Percentiles rank a stretch among this genome's conserved stretches.
Evolutionary conservation across 192 early-diverging fungal genomes (phyloP).

Genomic region (Coemansia sp.): DNA sequence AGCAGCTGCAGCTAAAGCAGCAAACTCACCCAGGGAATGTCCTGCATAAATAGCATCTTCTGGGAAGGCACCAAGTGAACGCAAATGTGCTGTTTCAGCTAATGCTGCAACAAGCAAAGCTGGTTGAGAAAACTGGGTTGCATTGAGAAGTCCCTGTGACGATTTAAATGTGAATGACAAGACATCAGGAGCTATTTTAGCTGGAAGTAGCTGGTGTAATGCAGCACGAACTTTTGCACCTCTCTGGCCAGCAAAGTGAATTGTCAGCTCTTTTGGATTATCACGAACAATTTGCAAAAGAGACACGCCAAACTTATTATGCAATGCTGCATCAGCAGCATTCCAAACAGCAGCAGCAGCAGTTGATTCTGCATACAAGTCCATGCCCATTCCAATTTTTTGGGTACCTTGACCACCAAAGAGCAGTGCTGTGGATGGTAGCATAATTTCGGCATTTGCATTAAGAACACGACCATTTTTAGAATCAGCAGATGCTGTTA

Average conservation of each 20-base stretch:
- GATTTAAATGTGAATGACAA: conserved; percentile 73
- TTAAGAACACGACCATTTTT: conserved; percentile 66
- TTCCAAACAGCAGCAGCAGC: conserved; percentile 91
- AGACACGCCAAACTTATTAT: conserved; percentile 80
- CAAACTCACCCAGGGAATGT: conserved; percentile 94
- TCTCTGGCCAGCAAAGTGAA: conserved; percentile 86
- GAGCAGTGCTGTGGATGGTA: conserved; percentile 77
- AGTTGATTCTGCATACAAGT: conserved; percentile 72
- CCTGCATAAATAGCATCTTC: conserved; percentile 81
- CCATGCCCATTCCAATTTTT: conserved; percentile 93
- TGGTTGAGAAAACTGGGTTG: conserved; percentile 94
- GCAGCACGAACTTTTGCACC: conserved; percentile 77
- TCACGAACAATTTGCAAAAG: conserved; percentile 85
- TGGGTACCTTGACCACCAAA: conserved; percentile 97
- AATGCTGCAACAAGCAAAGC: conserved; percentile 87
- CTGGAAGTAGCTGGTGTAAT: conserved; percentile 75
- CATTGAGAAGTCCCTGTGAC: conserved; percentile 79
- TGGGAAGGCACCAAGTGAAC: conserved; percentile 74
- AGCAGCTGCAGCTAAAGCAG: conserved; percentile 79
- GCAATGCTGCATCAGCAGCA: conserved; percentile 83
- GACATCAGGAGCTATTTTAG: conserved; percentile 59
- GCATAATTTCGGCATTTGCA: conserved; percentile 85
- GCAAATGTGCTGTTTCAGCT: conserved; percentile 85
- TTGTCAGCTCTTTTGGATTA: conserved; percentile 79
- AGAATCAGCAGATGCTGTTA: conserved; percentile 75